These are phyloP conservation scores for Fagopyrum homotropicum DNA, from an alignment of 148 eudicot genomes.

Conservation along the genomic window DNA sequence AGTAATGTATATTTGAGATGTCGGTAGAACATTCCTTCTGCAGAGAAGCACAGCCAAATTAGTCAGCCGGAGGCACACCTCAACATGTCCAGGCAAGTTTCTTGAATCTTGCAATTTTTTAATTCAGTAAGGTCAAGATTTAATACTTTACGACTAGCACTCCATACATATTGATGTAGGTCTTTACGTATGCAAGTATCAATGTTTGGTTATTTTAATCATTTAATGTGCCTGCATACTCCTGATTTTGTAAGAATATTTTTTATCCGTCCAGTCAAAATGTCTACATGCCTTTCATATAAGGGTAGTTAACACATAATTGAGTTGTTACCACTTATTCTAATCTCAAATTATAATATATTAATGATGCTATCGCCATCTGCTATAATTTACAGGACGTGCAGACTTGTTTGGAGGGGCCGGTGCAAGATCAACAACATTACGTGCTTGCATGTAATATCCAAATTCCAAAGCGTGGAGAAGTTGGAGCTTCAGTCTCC, in stretches of 20 bases:
- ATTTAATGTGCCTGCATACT: background rate
- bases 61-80: background rate
- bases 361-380: background rate
- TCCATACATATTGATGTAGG: background rate
- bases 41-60: background rate
- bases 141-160: background rate
- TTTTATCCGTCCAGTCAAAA: background rate
- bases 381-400: background rate
- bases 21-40: background rate
- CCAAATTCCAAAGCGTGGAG: background rate
- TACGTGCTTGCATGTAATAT: conserved; percentile 12
- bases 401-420: conserved; percentile 1
- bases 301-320: background rate
- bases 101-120: background rate
- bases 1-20: background rate
- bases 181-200: background rate
- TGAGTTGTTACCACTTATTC: background rate
- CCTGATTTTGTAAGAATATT: background rate
- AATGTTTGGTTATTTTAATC: background rate
- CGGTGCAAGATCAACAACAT: conserved; percentile 3
- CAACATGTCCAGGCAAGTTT: conserved; percentile 1
- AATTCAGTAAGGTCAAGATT: background rate
- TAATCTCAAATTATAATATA: background rate
- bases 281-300: background rate
- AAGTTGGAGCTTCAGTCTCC: background rate